Base-by-base conservation (phyloP, 257 asterid genomes). In the Nicotiana paniculata region DNA sequence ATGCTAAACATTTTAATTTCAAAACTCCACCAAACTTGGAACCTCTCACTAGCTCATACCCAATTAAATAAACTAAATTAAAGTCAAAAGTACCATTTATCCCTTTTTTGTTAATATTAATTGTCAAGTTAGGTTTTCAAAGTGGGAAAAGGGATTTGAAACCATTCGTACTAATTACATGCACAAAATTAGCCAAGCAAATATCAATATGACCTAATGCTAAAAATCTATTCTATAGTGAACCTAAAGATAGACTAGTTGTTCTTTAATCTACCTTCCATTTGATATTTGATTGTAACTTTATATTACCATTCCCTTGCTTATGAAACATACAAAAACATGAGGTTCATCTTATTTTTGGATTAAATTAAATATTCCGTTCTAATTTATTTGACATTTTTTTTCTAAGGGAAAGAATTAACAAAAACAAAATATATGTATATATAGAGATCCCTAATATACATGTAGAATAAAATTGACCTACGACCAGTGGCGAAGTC, bases 1-100 rank as follows among this genome's bases (percentile, higher is more conserved):
- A 64, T 83, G 87, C 62, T 2, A 28, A 81, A 33, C 32, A 46
- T 61, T 32, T 28, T 33, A 43, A 78, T 85, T 53, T 83, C 59
- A 83, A 85, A 83, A 83, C 28, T 24, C 51, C 57, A 81, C 76
- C 55, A 69, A 61, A 62, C 30, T 43, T 74, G 62, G 62, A 74
- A 58, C 64, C 24, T 18, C 64, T n/a, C 28, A 58, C 28, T 58
- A 43, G 64, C 64, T 58, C 64, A 58, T 58, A 7, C 65, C 65
- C 35, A 64, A 6, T 3, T 43, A 35, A 9, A 37, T 74, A 5
- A 18, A 5, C 15, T 46, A n/a, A 72, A 48, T 17, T 43, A 24
- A 46, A 24, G 39, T 72, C 15, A 46, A 46, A 3, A 66, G 26
- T 66, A 6, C 0, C 6, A 72, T 39, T 70, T 4, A n/a, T 39